Evolutionary conservation across 306 rosid species (phyloP).

Genomic region (Quercus robur): DNA sequence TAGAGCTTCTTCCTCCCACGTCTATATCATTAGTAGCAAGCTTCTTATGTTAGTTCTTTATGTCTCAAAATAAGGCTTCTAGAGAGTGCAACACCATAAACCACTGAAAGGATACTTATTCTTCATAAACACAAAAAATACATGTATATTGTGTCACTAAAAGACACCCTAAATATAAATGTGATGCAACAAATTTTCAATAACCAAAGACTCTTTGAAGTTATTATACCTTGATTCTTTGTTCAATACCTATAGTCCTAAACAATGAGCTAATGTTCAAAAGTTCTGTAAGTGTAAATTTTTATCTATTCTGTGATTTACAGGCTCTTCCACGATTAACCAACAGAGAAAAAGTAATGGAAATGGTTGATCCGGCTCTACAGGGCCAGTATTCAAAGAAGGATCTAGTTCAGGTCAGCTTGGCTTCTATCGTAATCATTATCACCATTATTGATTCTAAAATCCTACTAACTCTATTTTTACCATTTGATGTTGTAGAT

Average conservation of each 20-base stretch:
- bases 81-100: too few relatives aligned
- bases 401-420: slow-evolving; percentile 85
- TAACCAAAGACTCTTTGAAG: too few relatives aligned
- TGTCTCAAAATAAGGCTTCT: too few relatives aligned
- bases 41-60: too few relatives aligned
- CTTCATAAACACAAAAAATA: too few relatives aligned
- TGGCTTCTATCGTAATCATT: background rate
- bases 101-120: too few relatives aligned
- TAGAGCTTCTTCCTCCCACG: background rate
- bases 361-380: slow-evolving; percentile 90
- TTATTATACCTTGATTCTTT: too few relatives aligned
- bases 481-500: slow-evolving; percentile 34
- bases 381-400: slow-evolving; percentile 74
- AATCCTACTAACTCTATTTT: slow-evolving; percentile 2
- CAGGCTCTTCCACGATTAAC: slow-evolving; percentile 96
- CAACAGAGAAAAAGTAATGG: slow-evolving; percentile 70
- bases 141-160: too few relatives aligned
- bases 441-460: slow-evolving; percentile 3
- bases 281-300: background rate
- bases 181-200: too few relatives aligned
- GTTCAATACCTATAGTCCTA: too few relatives aligned
- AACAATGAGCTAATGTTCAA: background rate
- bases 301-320: slow-evolving; percentile 9
- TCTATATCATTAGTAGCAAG: background rate
- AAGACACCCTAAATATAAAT: too few relatives aligned